Evolutionary conservation across 768 basidiomycete species (phyloP), one percentile per base, ranked within the genome.

Genomic region (Lentinula aciculospora): DNA sequence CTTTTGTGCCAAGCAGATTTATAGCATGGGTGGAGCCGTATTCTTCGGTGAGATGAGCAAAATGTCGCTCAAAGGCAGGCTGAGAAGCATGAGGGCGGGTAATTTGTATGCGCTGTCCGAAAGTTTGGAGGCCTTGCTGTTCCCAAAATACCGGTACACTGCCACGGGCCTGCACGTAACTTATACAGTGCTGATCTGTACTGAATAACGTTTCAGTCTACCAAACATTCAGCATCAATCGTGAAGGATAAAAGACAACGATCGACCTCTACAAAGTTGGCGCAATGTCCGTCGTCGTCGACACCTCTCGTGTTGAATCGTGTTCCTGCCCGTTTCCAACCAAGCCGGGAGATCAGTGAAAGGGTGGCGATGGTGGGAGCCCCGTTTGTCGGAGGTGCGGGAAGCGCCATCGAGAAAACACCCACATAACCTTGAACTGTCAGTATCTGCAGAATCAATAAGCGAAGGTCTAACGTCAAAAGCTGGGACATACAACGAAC

Each of bases 131-230:
- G 27, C 93, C 94, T 72, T 96, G 94, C 66, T 99, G 96, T 69
- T 98, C 96, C 97, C 97, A 99, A 69, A 99, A 99, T 58, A 98
- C 94, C 94, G 97, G 97, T 42, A 99, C 91, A 64, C 92, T 95
- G 59, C 97, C 97, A 61, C 97, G 86, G 46, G 94, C 84, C 80
- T 98, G 95, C 34, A 88, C 85, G 70, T 93, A 98, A 68, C 94
- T 95, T 67, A 95, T 85, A 71, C 86, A 90, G 61, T 92, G 85
- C 60, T 89, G 87, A 57, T 91, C 84, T 4, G 92, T 92, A 62
- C 88, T 88, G 67, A 98, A 83, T 28, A 97, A 76, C 0, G 90
- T 89, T 72, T 98, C 96, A 5, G 94, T 96, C 90, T 95, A 61
- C 65, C 56, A 60, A 32, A 59, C 50, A 58, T 53, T 61, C 61